These are phyloP conservation scores for Plenodomus lindquistii DNA, from an alignment of 2,329 filamentous ascomycete genomes.

Conservation along the genomic window DNA sequence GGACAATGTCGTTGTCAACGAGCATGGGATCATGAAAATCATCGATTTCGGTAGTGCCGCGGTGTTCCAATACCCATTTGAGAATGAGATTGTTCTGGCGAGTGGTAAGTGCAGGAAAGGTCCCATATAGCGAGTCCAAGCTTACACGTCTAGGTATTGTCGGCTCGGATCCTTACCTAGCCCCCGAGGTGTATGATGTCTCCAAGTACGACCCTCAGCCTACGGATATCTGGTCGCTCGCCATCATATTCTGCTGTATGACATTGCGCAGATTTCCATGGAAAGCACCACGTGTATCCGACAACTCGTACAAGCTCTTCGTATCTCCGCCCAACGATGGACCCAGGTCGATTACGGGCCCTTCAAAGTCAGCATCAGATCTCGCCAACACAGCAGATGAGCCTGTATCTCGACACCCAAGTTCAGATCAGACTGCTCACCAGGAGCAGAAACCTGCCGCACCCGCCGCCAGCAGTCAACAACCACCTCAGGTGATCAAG, in stretches of 20 bases:
- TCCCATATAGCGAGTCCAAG: neutral
- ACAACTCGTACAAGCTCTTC: slow-evolving; percentile 95
- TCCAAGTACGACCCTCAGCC: slow-evolving; percentile 92
- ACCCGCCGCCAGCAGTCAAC: slow-evolving; percentile 42
- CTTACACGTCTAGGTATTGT: slow-evolving; percentile 63
- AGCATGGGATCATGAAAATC: slow-evolving; percentile 97
- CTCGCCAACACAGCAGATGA: slow-evolving; percentile 45
- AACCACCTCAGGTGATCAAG: slow-evolving; percentile 70
- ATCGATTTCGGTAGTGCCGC: slow-evolving; percentile 98
- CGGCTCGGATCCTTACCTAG: slow-evolving; percentile 92
- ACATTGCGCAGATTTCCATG: slow-evolving; percentile 91
- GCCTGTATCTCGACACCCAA: slow-evolving; percentile 46
- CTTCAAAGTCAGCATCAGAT: slow-evolving; percentile 38
- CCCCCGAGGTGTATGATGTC: slow-evolving; percentile 93
- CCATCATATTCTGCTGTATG: slow-evolving; percentile 99
- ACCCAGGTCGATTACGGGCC: slow-evolving; percentile 35
- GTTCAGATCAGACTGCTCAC: slow-evolving; percentile 19
- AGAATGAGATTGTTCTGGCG: slow-evolving; percentile 80
- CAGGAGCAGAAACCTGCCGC: slow-evolving; percentile 22
- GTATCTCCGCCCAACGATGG: slow-evolving; percentile 73
- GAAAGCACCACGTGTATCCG: slow-evolving; percentile 89
- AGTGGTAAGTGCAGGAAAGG: slow-evolving; percentile 65
- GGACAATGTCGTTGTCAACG: slow-evolving; percentile 97
- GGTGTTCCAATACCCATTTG: slow-evolving; percentile 96
- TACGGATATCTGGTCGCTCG: slow-evolving; percentile 96